phyloP scores from a whole-genome alignment of 2,329 filamentous ascomycete genomes.

The Remersonia thermophila region DNA sequence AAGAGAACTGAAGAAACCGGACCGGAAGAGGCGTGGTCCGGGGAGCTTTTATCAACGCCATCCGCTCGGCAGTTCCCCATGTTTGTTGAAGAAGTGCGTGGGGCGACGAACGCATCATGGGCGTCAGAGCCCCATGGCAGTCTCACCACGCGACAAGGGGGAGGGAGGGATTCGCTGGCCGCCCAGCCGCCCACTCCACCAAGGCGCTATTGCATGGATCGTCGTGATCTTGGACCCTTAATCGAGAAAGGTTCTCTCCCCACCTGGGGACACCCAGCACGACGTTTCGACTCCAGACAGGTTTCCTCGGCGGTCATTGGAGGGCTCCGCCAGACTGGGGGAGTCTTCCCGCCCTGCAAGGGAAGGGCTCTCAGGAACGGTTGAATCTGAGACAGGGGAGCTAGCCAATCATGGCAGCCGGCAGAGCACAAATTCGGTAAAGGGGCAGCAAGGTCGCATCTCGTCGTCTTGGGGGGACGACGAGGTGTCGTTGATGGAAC shows the following conservation, averaged over 20 bases:
- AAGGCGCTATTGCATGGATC: neutral
- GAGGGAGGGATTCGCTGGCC: neutral
- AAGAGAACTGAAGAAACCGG: constrained; percentile 8
- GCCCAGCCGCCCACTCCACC: neutral
- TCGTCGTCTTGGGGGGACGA: too few species aligned
- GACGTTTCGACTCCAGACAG: too few species aligned
- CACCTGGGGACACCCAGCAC: too few species aligned
- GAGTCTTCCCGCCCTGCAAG: constrained; percentile 8
- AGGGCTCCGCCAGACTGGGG: constrained; percentile 8
- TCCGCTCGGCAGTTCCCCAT: neutral
- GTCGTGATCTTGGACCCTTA: neutral
- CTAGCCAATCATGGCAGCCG: constrained; percentile 12
- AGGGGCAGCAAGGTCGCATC: constrained; percentile 3
- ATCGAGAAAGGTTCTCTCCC: too few species aligned
- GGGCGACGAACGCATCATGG: too few species aligned
- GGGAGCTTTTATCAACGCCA: constrained; percentile 2
- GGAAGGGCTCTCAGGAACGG: constrained; percentile 13
- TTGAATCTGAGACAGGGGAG: constrained; percentile 13
- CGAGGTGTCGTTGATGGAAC: too few species aligned
- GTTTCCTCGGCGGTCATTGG: neutral
- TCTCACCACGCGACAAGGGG: neutral
- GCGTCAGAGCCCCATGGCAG: constrained; percentile 3
- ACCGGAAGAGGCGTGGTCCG: constrained; percentile 8
- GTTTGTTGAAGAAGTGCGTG: too few species aligned
- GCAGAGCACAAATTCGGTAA: constrained; percentile 10